Conservation (phyloP, 345 rosid genomes). For the Mallotus nudiflorus region DNA sequence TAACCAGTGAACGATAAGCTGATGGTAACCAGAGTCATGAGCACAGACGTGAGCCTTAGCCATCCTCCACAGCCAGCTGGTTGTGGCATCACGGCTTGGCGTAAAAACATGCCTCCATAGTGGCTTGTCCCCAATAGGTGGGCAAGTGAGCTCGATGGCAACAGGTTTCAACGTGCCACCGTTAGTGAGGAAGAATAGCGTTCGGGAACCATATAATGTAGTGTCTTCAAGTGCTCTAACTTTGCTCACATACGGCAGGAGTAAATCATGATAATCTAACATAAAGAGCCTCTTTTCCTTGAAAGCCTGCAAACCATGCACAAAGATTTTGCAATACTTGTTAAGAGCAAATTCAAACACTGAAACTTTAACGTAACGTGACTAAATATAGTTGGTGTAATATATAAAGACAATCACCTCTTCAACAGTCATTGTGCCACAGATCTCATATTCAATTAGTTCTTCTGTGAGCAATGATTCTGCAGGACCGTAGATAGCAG, state of each 20-base stretch:
- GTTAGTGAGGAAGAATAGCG: constrained; percentile 56
- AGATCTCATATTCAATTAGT: constrained; percentile 40
- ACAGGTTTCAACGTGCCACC: constrained; percentile 53
- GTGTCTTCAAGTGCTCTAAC: constrained; percentile 51
- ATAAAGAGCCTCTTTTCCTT: constrained; percentile 38
- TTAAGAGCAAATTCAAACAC: not conserved
- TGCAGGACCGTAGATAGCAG: not conserved
- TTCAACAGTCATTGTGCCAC: constrained; percentile 48
- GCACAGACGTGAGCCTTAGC: constrained; percentile 68
- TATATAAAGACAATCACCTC: constrained; percentile 41
- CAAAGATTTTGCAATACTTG: not conserved
- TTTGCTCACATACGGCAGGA: constrained; percentile 62
- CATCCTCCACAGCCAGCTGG: constrained; percentile 63
- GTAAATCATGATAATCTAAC: constrained; percentile 56
- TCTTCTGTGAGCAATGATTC: not conserved
- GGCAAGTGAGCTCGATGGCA: constrained; percentile 69
- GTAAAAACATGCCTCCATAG: constrained; percentile 66
- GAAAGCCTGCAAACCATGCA: constrained; percentile 11
- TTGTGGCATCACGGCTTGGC: constrained; percentile 43
- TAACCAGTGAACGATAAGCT: constrained; percentile 76
- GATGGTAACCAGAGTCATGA: constrained; percentile 63
- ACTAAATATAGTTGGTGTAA: too few species aligned
- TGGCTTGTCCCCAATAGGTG: constrained; percentile 48
- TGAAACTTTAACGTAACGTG: too few species aligned
- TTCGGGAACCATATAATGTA: constrained; percentile 62